Conservation (phyloP, 441 rosid species). For the Syzygium syzygioides region DNA sequence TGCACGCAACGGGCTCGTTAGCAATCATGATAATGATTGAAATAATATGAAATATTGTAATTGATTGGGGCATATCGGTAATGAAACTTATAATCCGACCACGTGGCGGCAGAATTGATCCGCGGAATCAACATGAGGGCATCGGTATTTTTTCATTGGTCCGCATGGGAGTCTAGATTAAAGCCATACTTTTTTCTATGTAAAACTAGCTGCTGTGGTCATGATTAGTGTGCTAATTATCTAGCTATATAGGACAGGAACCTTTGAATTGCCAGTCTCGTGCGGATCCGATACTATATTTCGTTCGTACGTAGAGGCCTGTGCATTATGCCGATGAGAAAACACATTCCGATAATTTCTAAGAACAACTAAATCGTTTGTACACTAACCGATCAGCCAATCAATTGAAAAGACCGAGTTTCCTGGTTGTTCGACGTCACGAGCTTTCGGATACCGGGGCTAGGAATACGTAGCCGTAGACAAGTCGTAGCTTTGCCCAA, state of each 20-base stretch:
- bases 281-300: background rate
- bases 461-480: background rate
- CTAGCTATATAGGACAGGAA: background rate
- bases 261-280: background rate
- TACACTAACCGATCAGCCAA: background rate
- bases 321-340: background rate
- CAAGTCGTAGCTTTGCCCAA: background rate
- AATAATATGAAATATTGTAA: background rate
- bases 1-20: fast-evolving
- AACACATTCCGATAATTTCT: too few relatives aligned
- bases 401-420: background rate
- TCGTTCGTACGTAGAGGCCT: background rate
- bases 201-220: background rate
- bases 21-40: fast-evolving
- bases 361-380: too few relatives aligned
- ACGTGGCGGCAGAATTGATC: background rate
- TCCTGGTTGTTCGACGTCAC: too few relatives aligned
- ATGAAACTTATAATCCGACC: too few relatives aligned
- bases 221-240: background rate
- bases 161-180: background rate
- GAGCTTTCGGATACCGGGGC: background rate
- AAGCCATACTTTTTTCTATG: background rate
- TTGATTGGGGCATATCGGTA: background rate
- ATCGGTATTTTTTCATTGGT: background rate
- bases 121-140: fast-evolving